phyloP scores from a whole-genome alignment of 2,329 filamentous ascomycete genomes.

The Colletotrichum cordylinicola region DNA sequence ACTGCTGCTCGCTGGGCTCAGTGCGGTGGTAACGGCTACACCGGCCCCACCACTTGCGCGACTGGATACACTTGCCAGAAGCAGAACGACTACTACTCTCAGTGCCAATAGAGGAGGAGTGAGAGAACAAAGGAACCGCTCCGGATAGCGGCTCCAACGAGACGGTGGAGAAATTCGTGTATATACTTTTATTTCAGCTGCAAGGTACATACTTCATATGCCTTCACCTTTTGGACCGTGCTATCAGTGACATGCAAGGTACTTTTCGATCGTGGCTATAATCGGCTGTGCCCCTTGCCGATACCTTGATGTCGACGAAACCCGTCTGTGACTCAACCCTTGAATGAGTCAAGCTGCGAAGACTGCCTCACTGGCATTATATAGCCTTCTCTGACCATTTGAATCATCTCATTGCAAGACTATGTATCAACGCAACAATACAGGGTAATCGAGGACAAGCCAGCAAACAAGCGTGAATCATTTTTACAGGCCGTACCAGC shows the following conservation, averaged over 20 bases:
- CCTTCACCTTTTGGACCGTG: background rate
- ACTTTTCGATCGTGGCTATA: background rate
- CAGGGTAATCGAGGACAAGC: background rate
- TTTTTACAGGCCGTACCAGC: background rate
- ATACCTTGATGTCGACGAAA: background rate
- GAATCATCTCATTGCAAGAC: background rate
- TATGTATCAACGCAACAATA: background rate
- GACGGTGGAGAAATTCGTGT: background rate
- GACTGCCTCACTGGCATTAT: background rate
- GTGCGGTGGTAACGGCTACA: conserved; percentile 42
- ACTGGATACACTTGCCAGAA: conserved; percentile 39
- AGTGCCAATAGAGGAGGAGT: conserved; percentile 39
- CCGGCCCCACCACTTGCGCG: conserved; percentile 40
- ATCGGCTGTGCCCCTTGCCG: background rate
- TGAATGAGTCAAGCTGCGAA: background rate
- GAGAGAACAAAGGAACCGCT: background rate
- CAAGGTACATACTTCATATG: background rate
- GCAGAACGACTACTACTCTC: conserved; percentile 45
- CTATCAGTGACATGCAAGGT: background rate
- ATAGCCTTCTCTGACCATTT: background rate
- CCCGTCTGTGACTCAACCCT: background rate
- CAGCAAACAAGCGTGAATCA: background rate
- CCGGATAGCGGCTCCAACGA: background rate
- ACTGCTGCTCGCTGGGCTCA: conserved; percentile 35
- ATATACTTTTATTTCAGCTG: conserved; percentile 5